Conservation (phyloP, 2,329 filamentous ascomycete species). For the Ophiostoma quercus region DNA sequence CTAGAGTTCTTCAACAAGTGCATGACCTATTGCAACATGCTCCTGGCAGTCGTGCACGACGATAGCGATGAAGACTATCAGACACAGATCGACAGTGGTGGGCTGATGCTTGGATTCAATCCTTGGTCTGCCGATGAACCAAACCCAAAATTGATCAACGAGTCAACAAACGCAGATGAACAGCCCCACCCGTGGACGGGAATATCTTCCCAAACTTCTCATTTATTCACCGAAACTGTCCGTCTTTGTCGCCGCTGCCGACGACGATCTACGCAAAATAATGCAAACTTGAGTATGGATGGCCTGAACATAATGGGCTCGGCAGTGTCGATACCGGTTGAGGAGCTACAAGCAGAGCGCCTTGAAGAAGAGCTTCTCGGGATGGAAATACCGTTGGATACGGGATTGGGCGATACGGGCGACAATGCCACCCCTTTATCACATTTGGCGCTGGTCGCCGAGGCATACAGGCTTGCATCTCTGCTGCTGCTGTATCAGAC, state of each 20-base stretch:
- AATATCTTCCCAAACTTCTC: background rate
- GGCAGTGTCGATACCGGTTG: background rate
- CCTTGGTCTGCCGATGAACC: constrained; percentile 2
- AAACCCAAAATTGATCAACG: background rate
- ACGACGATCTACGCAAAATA: background rate
- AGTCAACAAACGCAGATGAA: constrained; percentile 5
- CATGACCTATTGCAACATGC: constrained; percentile 17
- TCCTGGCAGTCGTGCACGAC: constrained; percentile 10
- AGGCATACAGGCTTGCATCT: constrained; percentile 13
- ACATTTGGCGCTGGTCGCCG: constrained; percentile 9
- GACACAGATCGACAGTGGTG: background rate
- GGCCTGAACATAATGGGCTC: background rate
- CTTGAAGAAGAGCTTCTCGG: constrained; percentile 10
- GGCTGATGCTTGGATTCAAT: background rate
- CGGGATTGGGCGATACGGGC: constrained; percentile 1
- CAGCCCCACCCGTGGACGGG: constrained; percentile 11
- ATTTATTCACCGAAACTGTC: constrained; percentile 7
- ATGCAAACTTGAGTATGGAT: background rate
- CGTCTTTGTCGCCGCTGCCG: constrained; percentile 10
- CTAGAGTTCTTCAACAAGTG: constrained; percentile 16
- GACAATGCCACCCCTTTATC: constrained; percentile 4
- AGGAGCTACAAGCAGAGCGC: constrained; percentile 11
- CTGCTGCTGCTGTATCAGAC: constrained; percentile 9
- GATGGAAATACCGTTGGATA: constrained; percentile 10
- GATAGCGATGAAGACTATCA: background rate